Evolutionary conservation across 139 green algal genomes (phyloP).

Genomic region (Chlorella vulgaris): DNA sequence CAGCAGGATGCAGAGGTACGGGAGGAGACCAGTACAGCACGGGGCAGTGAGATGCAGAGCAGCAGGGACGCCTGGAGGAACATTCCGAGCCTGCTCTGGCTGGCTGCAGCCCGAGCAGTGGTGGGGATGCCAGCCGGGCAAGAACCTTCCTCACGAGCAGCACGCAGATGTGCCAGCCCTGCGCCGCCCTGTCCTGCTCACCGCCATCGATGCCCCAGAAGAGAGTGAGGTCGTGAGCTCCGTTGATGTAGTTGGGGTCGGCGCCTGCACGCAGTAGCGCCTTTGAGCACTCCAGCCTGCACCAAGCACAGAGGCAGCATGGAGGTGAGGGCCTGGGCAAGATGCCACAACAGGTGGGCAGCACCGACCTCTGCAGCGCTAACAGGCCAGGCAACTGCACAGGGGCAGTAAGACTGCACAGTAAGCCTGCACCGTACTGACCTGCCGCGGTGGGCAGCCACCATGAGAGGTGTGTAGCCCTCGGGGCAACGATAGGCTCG

Average conservation of each 20-base stretch:
- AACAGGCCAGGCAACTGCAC: too few species aligned
- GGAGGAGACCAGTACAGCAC: too few species aligned
- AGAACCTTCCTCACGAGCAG: too few species aligned
- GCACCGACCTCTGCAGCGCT: too few species aligned
- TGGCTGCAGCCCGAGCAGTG: neutral
- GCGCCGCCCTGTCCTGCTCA: neutral
- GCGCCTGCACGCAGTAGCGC: conserved; percentile 87
- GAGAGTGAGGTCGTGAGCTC: conserved; percentile 74
- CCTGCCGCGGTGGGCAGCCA: conserved; percentile 74
- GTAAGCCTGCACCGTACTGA: neutral
- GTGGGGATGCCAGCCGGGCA: too few species aligned
- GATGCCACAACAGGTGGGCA: neutral
- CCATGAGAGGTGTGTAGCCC: conserved; percentile 96
- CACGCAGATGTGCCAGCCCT: neutral
- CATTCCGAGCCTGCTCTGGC: neutral
- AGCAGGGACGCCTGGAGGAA: too few species aligned
- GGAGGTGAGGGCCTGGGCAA: neutral
- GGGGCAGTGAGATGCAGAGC: too few species aligned
- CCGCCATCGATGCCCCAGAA: conserved; percentile 96
- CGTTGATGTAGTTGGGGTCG: conserved; percentile 83
- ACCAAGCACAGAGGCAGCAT: neutral
- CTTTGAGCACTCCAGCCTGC: conserved; percentile 79
- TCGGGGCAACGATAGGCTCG: conserved; percentile 76
- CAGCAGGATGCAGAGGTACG: too few species aligned
- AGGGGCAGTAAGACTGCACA: neutral